Base-by-base conservation (phyloP, 2,329 filamentous ascomycete genomes). In the Rutstroemia sp. region DNA sequence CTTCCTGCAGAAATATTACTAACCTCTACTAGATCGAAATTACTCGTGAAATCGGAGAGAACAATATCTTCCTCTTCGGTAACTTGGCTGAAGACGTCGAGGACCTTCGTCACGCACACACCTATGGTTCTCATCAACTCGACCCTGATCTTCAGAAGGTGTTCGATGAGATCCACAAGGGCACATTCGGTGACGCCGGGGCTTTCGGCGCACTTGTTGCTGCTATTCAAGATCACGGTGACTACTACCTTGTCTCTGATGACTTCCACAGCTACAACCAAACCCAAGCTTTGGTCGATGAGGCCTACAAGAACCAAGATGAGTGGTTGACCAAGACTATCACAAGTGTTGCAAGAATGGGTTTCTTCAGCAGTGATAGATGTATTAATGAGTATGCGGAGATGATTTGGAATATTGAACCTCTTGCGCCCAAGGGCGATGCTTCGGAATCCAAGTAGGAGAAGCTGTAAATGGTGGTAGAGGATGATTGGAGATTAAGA, bases 351-450 rank as follows among this genome's bases (percentile, higher is more conserved):
- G 81, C 90, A 6, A 80, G 92, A 42, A 99, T 99, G 94, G 94
- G 92, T 39, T 97, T 97, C 82, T 97, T 97, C 77, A 92, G 85
- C 64, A 92, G 88, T 61, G 92, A 97, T 72, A 82, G 92, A 41
- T 96, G 92, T 74, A 96, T 97, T 72, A 89, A 92, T 67, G 92
- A 96, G 78, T 99, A 99, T 74, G 94, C 94, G 0, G 92, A 99
- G 72, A 85, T 80, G 61, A 96, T 99, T 71, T 99, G 94, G 94
- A 97, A 97, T 69, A 78, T 96, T 41, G 92, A 97, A 77, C 92
- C 92, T 9, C 53, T 69, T 34, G n/a, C 21, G 27, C 25, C 52
- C 3, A 25, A 17, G 17, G 49, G 34, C 34, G 52, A 30, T 3
- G 45, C 38, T 41, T 41, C 12, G 38, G 10, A 34, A 14, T 10